These are phyloP conservation scores for Akanthomyces dipterigenus DNA, from an alignment of 2,329 filamentous ascomycete species.

Conservation along the genomic window DNA sequence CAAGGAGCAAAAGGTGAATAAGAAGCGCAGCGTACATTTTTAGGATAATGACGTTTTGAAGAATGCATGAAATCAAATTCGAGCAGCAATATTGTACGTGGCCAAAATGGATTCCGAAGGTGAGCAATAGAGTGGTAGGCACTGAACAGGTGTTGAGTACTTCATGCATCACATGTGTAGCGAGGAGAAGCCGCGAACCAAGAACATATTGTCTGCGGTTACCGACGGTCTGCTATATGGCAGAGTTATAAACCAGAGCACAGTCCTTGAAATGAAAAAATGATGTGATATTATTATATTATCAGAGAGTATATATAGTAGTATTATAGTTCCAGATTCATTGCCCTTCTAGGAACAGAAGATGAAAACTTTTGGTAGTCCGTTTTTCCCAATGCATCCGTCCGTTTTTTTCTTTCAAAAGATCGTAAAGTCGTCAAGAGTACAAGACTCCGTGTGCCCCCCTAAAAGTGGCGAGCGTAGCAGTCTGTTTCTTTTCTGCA, in stretches of 20 bases:
- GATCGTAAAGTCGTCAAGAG: not conserved
- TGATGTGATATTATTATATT: not conserved
- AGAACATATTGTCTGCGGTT: too few relatives aligned
- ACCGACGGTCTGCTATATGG: too few relatives aligned
- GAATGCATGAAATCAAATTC: not conserved
- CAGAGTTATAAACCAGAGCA: not conserved
- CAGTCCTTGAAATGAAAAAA: not conserved
- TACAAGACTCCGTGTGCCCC: not conserved
- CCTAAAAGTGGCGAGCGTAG: not conserved
- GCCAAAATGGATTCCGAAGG: too few relatives aligned
- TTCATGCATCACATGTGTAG: too few relatives aligned
- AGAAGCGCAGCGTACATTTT: slow-evolving; percentile 13
- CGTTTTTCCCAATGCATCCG: not conserved
- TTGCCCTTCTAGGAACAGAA: not conserved
- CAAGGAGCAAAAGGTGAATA: slow-evolving; percentile 12
- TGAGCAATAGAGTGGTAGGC: too few relatives aligned
- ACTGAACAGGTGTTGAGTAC: too few relatives aligned
- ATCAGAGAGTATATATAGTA: not conserved
- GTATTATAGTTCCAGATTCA: not conserved
- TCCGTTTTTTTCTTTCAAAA: not conserved
- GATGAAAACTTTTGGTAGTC: not conserved
- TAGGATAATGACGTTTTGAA: not conserved
- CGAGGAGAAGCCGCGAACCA: too few relatives aligned
- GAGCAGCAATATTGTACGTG: not conserved
- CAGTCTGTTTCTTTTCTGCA: not conserved